phyloP scores from a whole-genome alignment of 148 eudicot species.

The Rhododendron ovatum region DNA sequence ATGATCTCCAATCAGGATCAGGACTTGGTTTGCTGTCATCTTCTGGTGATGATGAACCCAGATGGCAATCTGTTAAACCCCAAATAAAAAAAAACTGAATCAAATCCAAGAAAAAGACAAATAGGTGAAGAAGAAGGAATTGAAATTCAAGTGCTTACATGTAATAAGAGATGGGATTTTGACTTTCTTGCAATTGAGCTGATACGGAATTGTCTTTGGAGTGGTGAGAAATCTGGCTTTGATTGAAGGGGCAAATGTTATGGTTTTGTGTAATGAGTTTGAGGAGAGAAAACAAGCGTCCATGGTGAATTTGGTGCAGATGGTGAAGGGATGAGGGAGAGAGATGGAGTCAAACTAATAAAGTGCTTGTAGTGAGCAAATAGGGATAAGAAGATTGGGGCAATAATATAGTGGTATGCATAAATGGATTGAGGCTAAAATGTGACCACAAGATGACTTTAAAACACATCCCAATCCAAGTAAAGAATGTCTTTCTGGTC shows the following conservation, averaged over 20 bases:
- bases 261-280: conserved; percentile 41
- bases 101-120: background rate
- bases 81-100: background rate
- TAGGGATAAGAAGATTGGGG: conserved; percentile 6
- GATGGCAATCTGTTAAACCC: conserved; percentile 35
- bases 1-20: conserved; percentile 75
- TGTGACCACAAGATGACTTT: conserved; percentile 29
- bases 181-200: conserved; percentile 23
- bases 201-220: conserved; percentile 20
- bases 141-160: conserved; percentile 37
- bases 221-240: conserved; percentile 24
- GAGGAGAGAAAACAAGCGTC: conserved; percentile 76
- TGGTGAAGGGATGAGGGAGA: background rate
- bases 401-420: background rate
- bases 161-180: conserved; percentile 27
- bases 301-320: conserved; percentile 25
- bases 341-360: background rate
- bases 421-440: conserved; percentile 8
- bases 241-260: conserved; percentile 29
- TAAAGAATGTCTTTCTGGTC: conserved; percentile 9
- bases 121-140: background rate
- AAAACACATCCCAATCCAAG: conserved; percentile 11
- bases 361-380: background rate
- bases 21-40: conserved; percentile 34
- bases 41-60: conserved; percentile 44